Conservation (phyloP, 805 yeast species). For the Candida taoyuanica region DNA sequence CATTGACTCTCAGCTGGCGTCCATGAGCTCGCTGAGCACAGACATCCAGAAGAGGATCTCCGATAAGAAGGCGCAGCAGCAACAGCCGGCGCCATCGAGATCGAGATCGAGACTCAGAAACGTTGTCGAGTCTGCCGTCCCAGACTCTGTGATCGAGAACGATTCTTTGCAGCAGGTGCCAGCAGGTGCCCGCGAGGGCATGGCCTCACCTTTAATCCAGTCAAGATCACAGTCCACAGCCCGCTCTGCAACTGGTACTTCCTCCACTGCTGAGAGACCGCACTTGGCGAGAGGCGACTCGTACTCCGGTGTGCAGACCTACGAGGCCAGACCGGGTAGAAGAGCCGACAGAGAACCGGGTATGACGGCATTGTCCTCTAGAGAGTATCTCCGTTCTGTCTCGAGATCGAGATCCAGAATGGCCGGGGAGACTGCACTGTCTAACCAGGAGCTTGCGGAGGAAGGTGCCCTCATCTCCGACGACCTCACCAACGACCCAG, state of each 20-base stretch:
- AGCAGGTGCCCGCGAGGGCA: slow-evolving; percentile 42
- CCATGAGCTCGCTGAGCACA: slow-evolving; percentile 22
- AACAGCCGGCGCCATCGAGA: slow-evolving; percentile 5
- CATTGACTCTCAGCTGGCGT: slow-evolving; percentile 29
- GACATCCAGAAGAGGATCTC: slow-evolving; percentile 19
- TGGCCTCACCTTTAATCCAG: slow-evolving; percentile 31
- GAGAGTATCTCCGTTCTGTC: slow-evolving; percentile 56
- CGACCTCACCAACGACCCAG: slow-evolving; percentile 31
- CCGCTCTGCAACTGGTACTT: slow-evolving; percentile 5
- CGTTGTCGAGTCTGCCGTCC: slow-evolving; percentile 18
- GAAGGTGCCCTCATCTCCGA: slow-evolving; percentile 54
- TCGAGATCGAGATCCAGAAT: slow-evolving; percentile 61
- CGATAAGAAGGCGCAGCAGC: slow-evolving; percentile 8
- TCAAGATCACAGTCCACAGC: slow-evolving; percentile 25
- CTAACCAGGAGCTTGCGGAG: slow-evolving; percentile 40
- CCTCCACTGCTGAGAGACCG: slow-evolving; percentile 31
- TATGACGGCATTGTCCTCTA: slow-evolving; percentile 27
- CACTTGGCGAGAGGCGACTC: slow-evolving; percentile 78
- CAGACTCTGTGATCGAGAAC: slow-evolving; percentile 33
- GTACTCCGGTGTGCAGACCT: slow-evolving; percentile 49
- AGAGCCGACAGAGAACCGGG: slow-evolving; percentile 20
- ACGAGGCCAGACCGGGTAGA: slow-evolving; percentile 31
- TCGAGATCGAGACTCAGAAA: slow-evolving; percentile 19
- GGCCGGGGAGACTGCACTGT: slow-evolving; percentile 30
- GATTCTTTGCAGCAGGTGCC: slow-evolving; percentile 39